Evolutionary conservation across 805 yeast species (phyloP).

Genomic region (Blastobotrys mokoenaii): DNA sequence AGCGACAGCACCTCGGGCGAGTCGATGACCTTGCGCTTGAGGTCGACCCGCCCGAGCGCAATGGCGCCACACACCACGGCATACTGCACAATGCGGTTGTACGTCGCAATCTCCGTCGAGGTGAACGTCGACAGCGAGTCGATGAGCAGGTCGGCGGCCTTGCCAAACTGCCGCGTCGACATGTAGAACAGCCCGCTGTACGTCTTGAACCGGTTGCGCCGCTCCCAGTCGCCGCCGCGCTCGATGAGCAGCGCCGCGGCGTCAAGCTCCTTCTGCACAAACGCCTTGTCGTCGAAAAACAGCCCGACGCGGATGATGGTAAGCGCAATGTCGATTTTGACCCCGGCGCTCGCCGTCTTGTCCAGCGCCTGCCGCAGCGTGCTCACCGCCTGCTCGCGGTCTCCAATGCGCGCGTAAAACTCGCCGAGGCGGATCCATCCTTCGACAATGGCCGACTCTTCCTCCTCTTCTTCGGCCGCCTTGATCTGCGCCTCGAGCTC

Average conservation of each 20-base stretch:
- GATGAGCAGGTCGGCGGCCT: slow-evolving; percentile 76
- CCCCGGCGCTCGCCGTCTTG: slow-evolving; percentile 76
- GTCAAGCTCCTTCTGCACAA: slow-evolving; percentile 64
- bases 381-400: slow-evolving; percentile 56
- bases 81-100: slow-evolving; percentile 82
- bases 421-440: slow-evolving; percentile 79
- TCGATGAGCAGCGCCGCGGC: slow-evolving; percentile 71
- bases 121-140: slow-evolving; percentile 95
- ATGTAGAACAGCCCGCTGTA: slow-evolving; percentile 77
- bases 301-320: slow-evolving; percentile 84
- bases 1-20: slow-evolving; percentile 88
- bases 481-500: slow-evolving; percentile 37
- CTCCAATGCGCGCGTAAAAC: slow-evolving; percentile 79
- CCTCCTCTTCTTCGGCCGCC: slow-evolving; percentile 65
- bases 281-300: slow-evolving; percentile 69
- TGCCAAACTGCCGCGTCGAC: slow-evolving; percentile 78
- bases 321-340: slow-evolving; percentile 78
- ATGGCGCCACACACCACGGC: slow-evolving; percentile 85
- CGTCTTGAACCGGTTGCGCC: slow-evolving; percentile 89
- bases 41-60: slow-evolving; percentile 70
- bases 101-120: slow-evolving; percentile 79
- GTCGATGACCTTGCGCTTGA: slow-evolving; percentile 79
- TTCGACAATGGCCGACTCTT: slow-evolving; percentile 72
- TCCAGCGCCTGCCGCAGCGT: slow-evolving; percentile 68
- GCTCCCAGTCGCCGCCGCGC: slow-evolving; percentile 99